A percentile compares a stretch with the other conserved stretches of the same genome.
These are phyloP conservation scores for Sugiyamaella floridensis DNA, from an alignment of 805 yeast genomes.

Conservation along the genomic window DNA sequence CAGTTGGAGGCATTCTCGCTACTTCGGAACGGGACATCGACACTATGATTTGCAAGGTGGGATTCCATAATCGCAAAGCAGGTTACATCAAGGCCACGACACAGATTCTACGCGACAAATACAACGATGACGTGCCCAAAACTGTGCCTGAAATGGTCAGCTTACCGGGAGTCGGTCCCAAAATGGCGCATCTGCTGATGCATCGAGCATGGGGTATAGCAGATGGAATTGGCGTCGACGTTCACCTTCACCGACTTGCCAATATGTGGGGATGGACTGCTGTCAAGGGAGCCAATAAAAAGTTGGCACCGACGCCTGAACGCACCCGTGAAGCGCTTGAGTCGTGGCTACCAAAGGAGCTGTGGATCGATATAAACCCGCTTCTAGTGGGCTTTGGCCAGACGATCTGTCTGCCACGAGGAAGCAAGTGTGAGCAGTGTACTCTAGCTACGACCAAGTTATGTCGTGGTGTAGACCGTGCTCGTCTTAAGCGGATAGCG, in stretches of 20 bases:
- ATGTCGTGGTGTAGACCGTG: slow-evolving; percentile 33
- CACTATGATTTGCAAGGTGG: slow-evolving; percentile 65
- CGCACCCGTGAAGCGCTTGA: slow-evolving; percentile 62
- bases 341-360: slow-evolving; percentile 61
- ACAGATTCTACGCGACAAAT: slow-evolving; percentile 42
- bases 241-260: slow-evolving; percentile 76
- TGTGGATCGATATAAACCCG: slow-evolving; percentile 84
- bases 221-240: slow-evolving; percentile 90
- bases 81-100: slow-evolving; percentile 58
- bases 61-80: slow-evolving; percentile 81
- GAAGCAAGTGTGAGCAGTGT: slow-evolving; percentile 64
- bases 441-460: slow-evolving; percentile 44
- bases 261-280: slow-evolving; percentile 75
- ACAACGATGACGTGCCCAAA: slow-evolving; percentile 65
- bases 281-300: slow-evolving; percentile 30
- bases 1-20: slow-evolving; percentile 23
- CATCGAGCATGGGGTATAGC: slow-evolving; percentile 75
- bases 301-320: slow-evolving; percentile 53
- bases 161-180: slow-evolving; percentile 92
- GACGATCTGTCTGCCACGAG: slow-evolving; percentile 68
- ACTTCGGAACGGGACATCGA: slow-evolving; percentile 50
- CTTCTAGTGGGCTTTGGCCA: slow-evolving; percentile 91
- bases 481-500: slow-evolving; percentile 3
- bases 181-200: slow-evolving; percentile 79
- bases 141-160: slow-evolving; percentile 55